Evolutionary conservation across 257 asterid species (phyloP), one percentile per base, ranked within the genome.

Genomic region (Solanum virginianum): DNA sequence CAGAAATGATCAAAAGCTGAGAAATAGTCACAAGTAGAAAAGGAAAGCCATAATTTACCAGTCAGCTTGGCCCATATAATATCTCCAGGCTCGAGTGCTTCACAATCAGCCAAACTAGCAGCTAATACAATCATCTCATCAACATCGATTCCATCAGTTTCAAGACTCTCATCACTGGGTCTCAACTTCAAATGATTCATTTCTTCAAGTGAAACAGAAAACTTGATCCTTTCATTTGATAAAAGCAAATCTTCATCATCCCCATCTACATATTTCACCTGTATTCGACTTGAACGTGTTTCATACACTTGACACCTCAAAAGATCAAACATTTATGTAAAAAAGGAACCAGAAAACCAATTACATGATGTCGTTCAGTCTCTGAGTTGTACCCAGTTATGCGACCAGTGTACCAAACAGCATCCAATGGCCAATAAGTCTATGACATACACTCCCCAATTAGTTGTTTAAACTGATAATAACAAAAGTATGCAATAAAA

Each of bases 341-440:
- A 62, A 36, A 18, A 86, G 49, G 79, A 41, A 65, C 57, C 36
- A 65, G 51, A 86, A 88, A 80, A 86, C 87, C 85, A 84, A 84
- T 90, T 97, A 95, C 99, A 85, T 87, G 89, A 88, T 97, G 99
- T 16, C 96, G 91, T 15, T 91, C 91, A 75, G 92, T 90, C 90
- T 92, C 94, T 16, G 85, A 83, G 87, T 87, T 86, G 87, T 93
- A 93, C 75, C 90, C 94, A 71, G 72, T 88, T 81, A 97, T 80
- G 26, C 80, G 87, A 57, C 96, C 99, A 65, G 39, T 26, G 88
- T 95, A 97, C 99, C 99, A 97, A 85, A 86, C 90, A 79, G 95
- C 99, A 91, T 97, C 99, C 90, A 97, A 87, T 18, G 99, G 99
- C 99, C 99, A 97, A 88, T 87, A 94, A 5, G 94, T 95, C 99